Evolutionary conservation across 2,329 filamentous ascomycete species (phyloP).

Genomic region (Fusarium mangiferae): DNA sequence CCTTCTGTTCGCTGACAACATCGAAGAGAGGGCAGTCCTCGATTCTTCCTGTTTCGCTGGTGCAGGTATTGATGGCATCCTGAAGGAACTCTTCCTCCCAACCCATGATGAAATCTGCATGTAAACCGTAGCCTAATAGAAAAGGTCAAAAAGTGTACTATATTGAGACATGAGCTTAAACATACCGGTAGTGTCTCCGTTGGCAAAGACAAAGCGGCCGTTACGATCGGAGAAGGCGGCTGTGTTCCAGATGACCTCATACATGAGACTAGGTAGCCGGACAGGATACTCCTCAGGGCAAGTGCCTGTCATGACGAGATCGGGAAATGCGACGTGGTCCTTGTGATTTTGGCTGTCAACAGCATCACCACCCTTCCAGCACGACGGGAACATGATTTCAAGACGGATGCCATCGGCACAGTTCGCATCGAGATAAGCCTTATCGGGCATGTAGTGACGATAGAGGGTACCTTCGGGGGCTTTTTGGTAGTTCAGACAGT

Average conservation of each 20-base stretch:
- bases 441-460: conserved; percentile 84
- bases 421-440: conserved; percentile 80
- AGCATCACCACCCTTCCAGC: conserved; percentile 82
- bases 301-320: conserved; percentile 77
- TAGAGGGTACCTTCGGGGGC: conserved; percentile 77
- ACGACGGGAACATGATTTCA: conserved; percentile 89
- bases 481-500: conserved; percentile 85
- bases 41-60: conserved; percentile 73
- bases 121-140: conserved; percentile 80
- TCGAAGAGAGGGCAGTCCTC: conserved; percentile 80
- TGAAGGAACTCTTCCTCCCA: conserved; percentile 79
- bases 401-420: conserved; percentile 85
- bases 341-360: conserved; percentile 65
- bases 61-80: conserved; percentile 79
- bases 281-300: conserved; percentile 77
- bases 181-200: conserved; percentile 79
- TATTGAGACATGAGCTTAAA: neutral
- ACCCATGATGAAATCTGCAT: conserved; percentile 84
- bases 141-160: conserved; percentile 70
- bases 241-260: conserved; percentile 86
- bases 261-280: conserved; percentile 81
- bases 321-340: conserved; percentile 81
- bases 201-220: conserved; percentile 79
- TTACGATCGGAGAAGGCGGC: conserved; percentile 67
- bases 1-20: conserved; percentile 70